phyloP scores from a whole-genome alignment of 768 basidiomycete genomes.

The Lanmaoa rubissima region DNA sequence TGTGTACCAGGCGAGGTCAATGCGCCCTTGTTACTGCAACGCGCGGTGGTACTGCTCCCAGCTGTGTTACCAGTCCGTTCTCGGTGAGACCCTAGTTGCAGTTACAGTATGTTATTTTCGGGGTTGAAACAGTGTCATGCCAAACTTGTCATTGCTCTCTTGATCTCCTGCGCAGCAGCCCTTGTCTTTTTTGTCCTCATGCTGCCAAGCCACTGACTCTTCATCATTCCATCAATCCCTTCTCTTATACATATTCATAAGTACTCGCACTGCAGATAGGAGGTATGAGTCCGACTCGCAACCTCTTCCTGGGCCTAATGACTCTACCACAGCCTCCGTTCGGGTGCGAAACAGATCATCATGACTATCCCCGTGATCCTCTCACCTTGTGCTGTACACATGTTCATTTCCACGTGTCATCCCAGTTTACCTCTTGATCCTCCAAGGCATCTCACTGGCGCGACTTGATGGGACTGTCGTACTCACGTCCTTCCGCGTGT shows the following conservation, averaged over 20 bases:
- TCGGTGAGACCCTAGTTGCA: too few species aligned
- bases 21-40: too few species aligned
- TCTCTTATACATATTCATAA: background rate
- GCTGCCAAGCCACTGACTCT: background rate
- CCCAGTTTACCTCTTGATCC: background rate
- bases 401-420: background rate
- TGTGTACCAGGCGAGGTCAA: background rate
- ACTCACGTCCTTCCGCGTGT: background rate
- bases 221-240: background rate
- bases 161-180: background rate
- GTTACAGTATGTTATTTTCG: background rate
- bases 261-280: background rate
- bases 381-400: conserved; percentile 1
- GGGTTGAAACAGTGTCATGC: background rate
- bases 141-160: conserved; percentile 4
- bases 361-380: background rate
- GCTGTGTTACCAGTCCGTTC: background rate
- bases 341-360: too few species aligned
- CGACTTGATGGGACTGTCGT: too few species aligned
- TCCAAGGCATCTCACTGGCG: too few species aligned
- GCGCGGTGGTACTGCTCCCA: background rate
- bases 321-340: background rate
- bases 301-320: background rate
- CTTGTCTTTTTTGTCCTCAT: background rate
- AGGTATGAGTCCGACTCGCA: background rate